Base-by-base conservation (phyloP, 306 rosid genomes). In the Gynostemma pentaphyllum region DNA sequence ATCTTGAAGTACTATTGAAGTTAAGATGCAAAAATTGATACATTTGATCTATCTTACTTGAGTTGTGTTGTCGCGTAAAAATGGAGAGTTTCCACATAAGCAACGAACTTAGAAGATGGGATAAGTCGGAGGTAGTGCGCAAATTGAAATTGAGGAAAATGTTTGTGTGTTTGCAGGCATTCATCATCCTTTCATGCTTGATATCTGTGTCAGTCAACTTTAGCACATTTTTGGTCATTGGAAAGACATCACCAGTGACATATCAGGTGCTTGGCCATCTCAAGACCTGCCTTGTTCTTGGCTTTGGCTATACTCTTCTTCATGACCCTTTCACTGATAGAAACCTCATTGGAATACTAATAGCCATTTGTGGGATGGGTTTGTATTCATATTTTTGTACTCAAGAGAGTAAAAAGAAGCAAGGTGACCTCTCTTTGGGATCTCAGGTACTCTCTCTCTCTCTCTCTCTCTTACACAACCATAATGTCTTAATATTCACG, bases 181-280 rank as follows among this genome's bases (percentile, higher is more conserved):
- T 92, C 74, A 88, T 92, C 70, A 52, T 92, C 62, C 69, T 92
- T 19, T 92, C 99, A 0, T 92, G 99, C 84, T 48, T 92, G 64
- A 92, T 92, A 51, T 84, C 99, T 1, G 99, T 92, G 18, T 81
- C 94, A 1, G 99, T 92, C 77, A 92, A 92, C 90, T 92, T 92
- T 41, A 92, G 99, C 80, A 92, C 99, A 0, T 92, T 92, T 60
- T 66, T 92, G 70, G 99, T 92, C 16, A 92, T 92, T 39, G 99
- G 99, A 4, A 92, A 92, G 82, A 92, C 99, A 68, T 92, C 99
- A 8, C 99, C 99, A 0, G 99, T 92, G 23, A 92, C 99, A 4
- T 92, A 92, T 64, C 99, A 92, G 82, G 99, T 92, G 45, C 62
- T 92, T 15, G 99, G 99, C 15, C 99, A 92, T 67, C 96, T 92